Evolutionary conservation across 1,139 yeast genomes (phyloP), one percentile per base, ranked within the genome.

Genomic region (Kurtzmaniella quercitrusa): DNA sequence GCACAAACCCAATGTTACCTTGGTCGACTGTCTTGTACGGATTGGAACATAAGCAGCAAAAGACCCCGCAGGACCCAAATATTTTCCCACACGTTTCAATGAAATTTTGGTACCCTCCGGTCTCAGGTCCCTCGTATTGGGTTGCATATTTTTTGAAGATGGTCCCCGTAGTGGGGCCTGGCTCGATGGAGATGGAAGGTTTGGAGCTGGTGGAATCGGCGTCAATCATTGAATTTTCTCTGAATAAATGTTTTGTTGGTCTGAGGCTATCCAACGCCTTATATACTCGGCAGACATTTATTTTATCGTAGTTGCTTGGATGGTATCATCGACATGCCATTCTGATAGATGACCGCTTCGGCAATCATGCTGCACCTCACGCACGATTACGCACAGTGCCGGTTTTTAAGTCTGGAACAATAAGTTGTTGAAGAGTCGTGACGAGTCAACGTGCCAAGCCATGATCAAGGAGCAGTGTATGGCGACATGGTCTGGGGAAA

Each of bases 1-100:
- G 84, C 39, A 84, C 73, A 47, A 84, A 68, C 14, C 90, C 91
- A 45, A 84, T 89, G 48, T 78, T 71, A 58, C 91, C 91, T 62
- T 83, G 88, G 38, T 73, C 64, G 37, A 84, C 86, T 39, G 72
- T 68, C 55, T 73, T 68, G 65, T 79, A 83, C 9, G 89, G 89
- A 55, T 81, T 82, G 25, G 75, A 62, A 57, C 86, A 81, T 45
- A 74, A 57, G 55, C 77, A 81, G 53, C 84, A 77, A 46, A 84
- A 85, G 37, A 80, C 65, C 48, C 90, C 90, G 43, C 77, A 62
- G 8, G 62, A 56, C 37, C 90, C 90, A 54, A 77, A 69, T 39
- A 66, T 45, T 9, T 46, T 48, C 25, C 90, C 90, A 44, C 74
- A 49, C 0, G 57, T 44, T 44, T 70, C 62, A 44, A 82, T 66